These are phyloP conservation scores for Apiotrichum mycotoxinovorans DNA, from an alignment of 1,284 basidiomycete species.

Conservation along the genomic window DNA sequence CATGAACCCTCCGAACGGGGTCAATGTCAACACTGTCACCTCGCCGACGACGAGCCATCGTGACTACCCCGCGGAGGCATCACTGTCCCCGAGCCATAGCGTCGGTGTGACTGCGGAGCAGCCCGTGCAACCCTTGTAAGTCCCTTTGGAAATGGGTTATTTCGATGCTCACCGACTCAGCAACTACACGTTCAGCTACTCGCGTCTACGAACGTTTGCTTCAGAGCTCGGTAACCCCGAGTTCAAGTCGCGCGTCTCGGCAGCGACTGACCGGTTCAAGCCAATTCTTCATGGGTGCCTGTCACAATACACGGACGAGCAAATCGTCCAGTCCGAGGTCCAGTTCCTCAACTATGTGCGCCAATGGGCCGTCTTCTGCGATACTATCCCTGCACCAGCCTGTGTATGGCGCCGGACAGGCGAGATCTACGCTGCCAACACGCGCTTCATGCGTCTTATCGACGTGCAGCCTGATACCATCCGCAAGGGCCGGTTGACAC, in stretches of 20 bases:
- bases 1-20: neutral
- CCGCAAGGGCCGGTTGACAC: conserved; percentile 6
- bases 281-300: conserved; percentile 18
- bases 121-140: conserved; percentile 7
- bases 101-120: neutral
- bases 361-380: conserved; percentile 12
- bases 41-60: neutral
- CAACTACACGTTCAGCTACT: conserved; percentile 21
- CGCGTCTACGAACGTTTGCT: conserved; percentile 16
- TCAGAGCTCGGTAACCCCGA: conserved; percentile 6
- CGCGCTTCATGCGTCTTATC: conserved; percentile 13
- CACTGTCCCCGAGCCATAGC: conserved; percentile 3
- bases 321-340: conserved; percentile 14
- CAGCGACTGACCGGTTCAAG: conserved; percentile 19
- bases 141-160: neutral
- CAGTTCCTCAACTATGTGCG: conserved; percentile 19
- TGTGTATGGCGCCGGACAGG: conserved; percentile 17
- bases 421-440: conserved; percentile 18
- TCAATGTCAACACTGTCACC: neutral
- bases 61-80: neutral
- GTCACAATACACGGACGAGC: conserved; percentile 17
- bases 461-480: conserved; percentile 9
- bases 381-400: conserved; percentile 15
- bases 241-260: conserved; percentile 9
- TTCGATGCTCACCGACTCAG: neutral